Conservation (phyloP, 2,329 filamentous ascomycete species). For the Esteya vermicola region DNA sequence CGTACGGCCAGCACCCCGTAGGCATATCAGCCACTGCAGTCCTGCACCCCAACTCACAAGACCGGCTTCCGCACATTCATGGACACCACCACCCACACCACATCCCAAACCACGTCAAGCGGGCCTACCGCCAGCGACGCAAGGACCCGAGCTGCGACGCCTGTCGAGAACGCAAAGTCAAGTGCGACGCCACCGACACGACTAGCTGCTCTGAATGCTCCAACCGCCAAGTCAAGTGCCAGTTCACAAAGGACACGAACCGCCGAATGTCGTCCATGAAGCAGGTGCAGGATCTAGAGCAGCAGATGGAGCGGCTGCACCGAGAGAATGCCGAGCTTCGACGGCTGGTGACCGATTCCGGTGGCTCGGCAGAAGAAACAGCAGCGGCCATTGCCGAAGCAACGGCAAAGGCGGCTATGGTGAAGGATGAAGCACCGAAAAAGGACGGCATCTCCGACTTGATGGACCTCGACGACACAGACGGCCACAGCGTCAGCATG, state of each 20-base stretch:
- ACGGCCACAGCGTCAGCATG: slow-evolving; percentile 1
- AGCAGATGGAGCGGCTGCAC: slow-evolving; percentile 67
- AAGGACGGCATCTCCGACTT: too few species aligned
- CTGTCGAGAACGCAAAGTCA: slow-evolving; percentile 72
- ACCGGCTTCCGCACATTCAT: too few species aligned
- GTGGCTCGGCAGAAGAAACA: not conserved
- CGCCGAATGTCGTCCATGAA: slow-evolving; percentile 98
- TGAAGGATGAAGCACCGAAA: not conserved
- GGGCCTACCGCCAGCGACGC: slow-evolving; percentile 84
- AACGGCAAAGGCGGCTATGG: not conserved
- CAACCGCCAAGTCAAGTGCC: slow-evolving; percentile 90
- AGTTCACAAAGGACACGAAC: slow-evolving; percentile 98
- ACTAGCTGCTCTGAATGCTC: slow-evolving; percentile 95
- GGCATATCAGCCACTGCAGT: not conserved
- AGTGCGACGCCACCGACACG: slow-evolving; percentile 93
- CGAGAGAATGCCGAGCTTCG: slow-evolving; percentile 66
- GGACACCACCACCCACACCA: slow-evolving; percentile 4
- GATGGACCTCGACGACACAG: not conserved
- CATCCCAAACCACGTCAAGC: slow-evolving; percentile 66
- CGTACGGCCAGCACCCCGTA: too few species aligned
- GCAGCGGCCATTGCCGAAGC: not conserved
- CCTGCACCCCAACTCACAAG: too few species aligned
- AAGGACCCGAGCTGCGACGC: slow-evolving; percentile 98
- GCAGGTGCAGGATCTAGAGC: slow-evolving; percentile 94
- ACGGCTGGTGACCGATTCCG: slow-evolving; percentile 33